Conservation (phyloP, 2,329 filamentous ascomycete genomes). For the Gnomoniopsis sp. region DNA sequence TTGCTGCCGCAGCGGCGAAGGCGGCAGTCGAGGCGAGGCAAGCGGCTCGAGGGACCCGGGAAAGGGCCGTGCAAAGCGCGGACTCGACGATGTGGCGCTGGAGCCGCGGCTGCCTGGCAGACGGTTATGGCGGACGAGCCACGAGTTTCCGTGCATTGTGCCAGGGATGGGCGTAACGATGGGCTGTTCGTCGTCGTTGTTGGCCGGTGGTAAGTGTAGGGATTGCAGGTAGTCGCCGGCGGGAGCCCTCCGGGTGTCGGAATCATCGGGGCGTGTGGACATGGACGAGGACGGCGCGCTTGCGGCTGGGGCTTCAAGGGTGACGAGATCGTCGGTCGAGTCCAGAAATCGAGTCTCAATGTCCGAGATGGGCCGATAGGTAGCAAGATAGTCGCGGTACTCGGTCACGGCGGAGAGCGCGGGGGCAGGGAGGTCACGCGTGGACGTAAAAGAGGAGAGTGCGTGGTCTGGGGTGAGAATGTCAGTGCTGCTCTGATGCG, state of each 20-base stretch:
- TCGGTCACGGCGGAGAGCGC: slow-evolving; percentile 38
- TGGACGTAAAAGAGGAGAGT: slow-evolving; percentile 54
- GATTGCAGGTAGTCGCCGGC: slow-evolving; percentile 5
- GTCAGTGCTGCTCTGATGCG: background rate
- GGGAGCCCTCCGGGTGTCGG: background rate
- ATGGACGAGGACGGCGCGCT: background rate
- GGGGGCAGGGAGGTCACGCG: slow-evolving; percentile 48
- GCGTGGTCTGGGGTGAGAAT: slow-evolving; percentile 46
- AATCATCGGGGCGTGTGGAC: slow-evolving; percentile 12
- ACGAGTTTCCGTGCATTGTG: slow-evolving; percentile 15
- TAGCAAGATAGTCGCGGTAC: slow-evolving; percentile 52
- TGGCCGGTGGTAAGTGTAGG: background rate
- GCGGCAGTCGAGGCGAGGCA: background rate
- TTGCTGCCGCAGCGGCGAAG: background rate
- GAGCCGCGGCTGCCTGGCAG: slow-evolving; percentile 7
- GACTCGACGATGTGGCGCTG: background rate
- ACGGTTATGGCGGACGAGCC: slow-evolving; percentile 10
- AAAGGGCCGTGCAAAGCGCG: background rate
- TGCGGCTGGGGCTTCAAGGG: slow-evolving; percentile 25
- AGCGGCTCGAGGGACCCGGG: background rate
- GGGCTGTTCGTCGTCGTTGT: background rate
- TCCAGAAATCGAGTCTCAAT: slow-evolving; percentile 60
- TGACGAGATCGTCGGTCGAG: slow-evolving; percentile 51
- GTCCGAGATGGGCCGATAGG: slow-evolving; percentile 51
- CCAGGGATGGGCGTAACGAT: slow-evolving; percentile 8